Percentiles rank a stretch among this genome's conserved stretches.
phyloP scores from a whole-genome alignment of 1,284 basidiomycete genomes.

The Papiliotrema fonsecae region DNA sequence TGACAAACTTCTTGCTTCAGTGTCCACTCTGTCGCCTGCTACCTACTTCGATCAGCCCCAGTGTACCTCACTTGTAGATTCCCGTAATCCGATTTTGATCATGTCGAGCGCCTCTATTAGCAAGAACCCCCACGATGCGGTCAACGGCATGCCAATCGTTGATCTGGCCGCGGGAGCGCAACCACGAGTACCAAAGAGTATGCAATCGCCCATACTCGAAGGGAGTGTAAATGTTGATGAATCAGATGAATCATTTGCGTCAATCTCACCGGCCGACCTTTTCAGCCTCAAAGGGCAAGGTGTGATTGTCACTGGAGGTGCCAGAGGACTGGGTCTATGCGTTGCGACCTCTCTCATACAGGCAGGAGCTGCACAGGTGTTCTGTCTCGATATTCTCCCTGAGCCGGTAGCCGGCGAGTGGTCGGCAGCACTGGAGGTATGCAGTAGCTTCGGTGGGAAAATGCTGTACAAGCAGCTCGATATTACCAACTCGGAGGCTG shows the following conservation, averaged over 20 bases:
- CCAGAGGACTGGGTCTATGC: slow-evolving; percentile 73
- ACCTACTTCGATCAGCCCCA: too few relatives aligned
- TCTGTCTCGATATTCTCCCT: slow-evolving; percentile 66
- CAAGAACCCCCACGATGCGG: too few relatives aligned
- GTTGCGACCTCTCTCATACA: slow-evolving; percentile 71
- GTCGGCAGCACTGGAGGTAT: slow-evolving; percentile 55
- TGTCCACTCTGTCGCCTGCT: too few relatives aligned
- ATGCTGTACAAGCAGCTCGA: slow-evolving; percentile 64
- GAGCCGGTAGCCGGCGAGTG: slow-evolving; percentile 62
- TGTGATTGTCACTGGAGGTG: slow-evolving; percentile 70
- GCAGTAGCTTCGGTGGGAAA: slow-evolving; percentile 44
- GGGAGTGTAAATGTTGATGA: too few relatives aligned
- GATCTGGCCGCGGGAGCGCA: too few relatives aligned
- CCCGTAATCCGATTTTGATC: too few relatives aligned
- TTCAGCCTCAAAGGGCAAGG: slow-evolving; percentile 70
- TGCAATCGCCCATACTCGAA: too few relatives aligned
- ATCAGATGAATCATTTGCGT: slow-evolving; percentile 1
- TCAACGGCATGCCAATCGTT: too few relatives aligned
- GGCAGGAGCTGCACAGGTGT: slow-evolving; percentile 65
- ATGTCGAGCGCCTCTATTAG: too few relatives aligned
- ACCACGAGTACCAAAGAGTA: too few relatives aligned
- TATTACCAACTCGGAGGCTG: slow-evolving; percentile 57
- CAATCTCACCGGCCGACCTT: slow-evolving; percentile 5
- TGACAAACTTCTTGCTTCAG: too few relatives aligned
- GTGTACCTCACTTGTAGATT: too few relatives aligned